These are phyloP conservation scores for Allium fistulosum DNA, from an alignment of 106 monocot species.

Conservation along the genomic window DNA sequence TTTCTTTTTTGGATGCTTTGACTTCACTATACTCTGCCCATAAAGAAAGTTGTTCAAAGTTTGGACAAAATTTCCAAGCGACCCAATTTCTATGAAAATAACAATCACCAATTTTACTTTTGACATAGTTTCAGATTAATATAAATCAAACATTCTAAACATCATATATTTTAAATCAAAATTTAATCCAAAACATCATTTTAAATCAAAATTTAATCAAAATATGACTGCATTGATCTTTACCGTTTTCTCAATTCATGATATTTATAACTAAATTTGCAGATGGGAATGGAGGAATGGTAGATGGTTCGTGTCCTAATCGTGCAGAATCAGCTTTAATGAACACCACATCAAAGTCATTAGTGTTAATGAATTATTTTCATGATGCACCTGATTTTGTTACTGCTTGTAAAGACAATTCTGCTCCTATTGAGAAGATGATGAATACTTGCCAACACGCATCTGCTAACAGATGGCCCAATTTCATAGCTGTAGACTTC, in stretches of 20 bases:
- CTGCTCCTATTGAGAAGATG: constrained; percentile 45
- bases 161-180: too few species aligned
- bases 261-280: neutral
- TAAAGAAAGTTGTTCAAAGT: too few species aligned
- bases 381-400: constrained; percentile 17
- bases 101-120: too few species aligned
- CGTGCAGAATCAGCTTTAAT: constrained; percentile 41
- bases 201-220: too few species aligned
- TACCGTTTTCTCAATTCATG: neutral
- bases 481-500: constrained; percentile 61
- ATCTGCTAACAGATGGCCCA: constrained; percentile 47
- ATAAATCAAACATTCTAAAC: too few species aligned
- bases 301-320: constrained; percentile 32
- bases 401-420: constrained; percentile 39
- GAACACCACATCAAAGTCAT: constrained; percentile 34
- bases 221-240: too few species aligned
- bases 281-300: constrained; percentile 53
- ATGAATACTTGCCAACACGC: constrained; percentile 41
- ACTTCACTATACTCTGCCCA: too few species aligned
- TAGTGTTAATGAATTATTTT: constrained; percentile 63
- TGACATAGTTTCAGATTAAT: too few species aligned
- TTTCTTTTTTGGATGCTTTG: too few species aligned
- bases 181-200: too few species aligned
- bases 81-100: too few species aligned
- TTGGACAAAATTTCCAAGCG: too few species aligned